Evolutionary conservation across 805 yeast genomes (phyloP).

Genomic region (Candida railenensis): DNA sequence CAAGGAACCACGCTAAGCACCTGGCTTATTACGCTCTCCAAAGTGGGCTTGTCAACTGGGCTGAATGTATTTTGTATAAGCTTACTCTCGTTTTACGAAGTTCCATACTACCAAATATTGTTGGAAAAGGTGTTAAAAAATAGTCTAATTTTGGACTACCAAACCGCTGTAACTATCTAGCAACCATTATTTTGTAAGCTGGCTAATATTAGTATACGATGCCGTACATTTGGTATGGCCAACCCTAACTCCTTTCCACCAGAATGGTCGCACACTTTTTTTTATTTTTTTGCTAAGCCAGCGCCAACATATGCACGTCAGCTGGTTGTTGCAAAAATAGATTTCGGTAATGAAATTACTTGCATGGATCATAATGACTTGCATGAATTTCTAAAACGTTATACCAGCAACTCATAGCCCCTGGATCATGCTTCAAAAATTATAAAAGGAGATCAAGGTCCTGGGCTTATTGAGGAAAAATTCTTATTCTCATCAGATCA

Average conservation of each 20-base stretch:
- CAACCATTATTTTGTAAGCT: not conserved
- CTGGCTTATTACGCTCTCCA: too few species aligned
- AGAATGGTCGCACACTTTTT: not conserved
- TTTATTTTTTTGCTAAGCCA: not conserved
- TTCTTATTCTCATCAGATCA: not conserved
- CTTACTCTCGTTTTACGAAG: not conserved
- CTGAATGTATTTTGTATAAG: too few species aligned
- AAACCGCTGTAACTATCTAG: not conserved
- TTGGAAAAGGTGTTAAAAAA: too few species aligned
- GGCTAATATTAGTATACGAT: not conserved
- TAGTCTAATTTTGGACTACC: not conserved
- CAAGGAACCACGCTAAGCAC: too few species aligned
- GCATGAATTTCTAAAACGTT: not conserved
- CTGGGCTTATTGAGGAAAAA: not conserved
- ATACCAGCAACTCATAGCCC: constrained; percentile 5
- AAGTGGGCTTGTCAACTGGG: too few species aligned
- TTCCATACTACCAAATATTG: not conserved
- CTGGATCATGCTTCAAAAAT: constrained; percentile 2
- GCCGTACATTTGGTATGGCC: not conserved
- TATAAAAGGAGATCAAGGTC: not conserved
- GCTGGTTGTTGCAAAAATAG: constrained; percentile 7
- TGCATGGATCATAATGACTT: constrained; percentile 1
- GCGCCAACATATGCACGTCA: not conserved
- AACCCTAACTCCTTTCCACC: too few species aligned
- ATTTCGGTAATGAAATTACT: not conserved